phyloP scores from a whole-genome alignment of 2,329 filamentous ascomycete species.

The Fusarium citri region DNA sequence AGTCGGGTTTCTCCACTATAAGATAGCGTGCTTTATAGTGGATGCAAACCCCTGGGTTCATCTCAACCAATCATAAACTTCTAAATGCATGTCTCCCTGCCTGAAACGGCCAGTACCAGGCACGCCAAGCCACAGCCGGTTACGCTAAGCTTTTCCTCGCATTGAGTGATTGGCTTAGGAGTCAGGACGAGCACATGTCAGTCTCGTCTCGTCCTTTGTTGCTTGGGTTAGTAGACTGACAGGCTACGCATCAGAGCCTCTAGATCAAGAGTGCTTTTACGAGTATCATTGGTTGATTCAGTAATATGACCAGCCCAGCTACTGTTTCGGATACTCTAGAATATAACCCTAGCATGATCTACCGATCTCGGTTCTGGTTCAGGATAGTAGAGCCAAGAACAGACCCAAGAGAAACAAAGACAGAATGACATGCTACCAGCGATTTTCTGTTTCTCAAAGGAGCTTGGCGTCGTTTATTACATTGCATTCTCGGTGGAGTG shows the following conservation, averaged over 20 bases:
- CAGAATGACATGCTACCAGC: slow-evolving; percentile 5
- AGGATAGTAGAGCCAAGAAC: background rate
- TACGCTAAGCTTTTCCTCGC: slow-evolving; percentile 29
- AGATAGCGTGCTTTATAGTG: slow-evolving; percentile 20
- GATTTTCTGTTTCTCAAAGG: slow-evolving; percentile 10
- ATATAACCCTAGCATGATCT: slow-evolving; percentile 11
- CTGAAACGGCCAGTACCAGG: slow-evolving; percentile 26
- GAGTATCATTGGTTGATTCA: background rate
- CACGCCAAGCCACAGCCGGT: slow-evolving; percentile 18
- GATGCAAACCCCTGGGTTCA: slow-evolving; percentile 13
- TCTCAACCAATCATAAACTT: background rate
- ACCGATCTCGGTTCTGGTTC: slow-evolving; percentile 3
- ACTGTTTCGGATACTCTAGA: slow-evolving; percentile 34
- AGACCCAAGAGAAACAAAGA: background rate
- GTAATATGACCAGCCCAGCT: slow-evolving; percentile 7
- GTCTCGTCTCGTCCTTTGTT: slow-evolving; percentile 21
- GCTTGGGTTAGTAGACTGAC: slow-evolving; percentile 3
- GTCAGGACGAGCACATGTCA: slow-evolving; percentile 3
- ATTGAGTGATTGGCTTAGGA: slow-evolving; percentile 19
- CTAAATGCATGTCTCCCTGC: slow-evolving; percentile 16
- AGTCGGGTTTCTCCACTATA: slow-evolving; percentile 12
- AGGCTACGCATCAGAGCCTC: slow-evolving; percentile 25
- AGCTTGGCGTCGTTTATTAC: slow-evolving; percentile 12
- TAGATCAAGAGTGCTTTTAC: background rate
- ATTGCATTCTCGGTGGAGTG: background rate